Percentiles rank a stretch among this genome's conserved stretches.
Evolutionary conservation across 495 filamentous ascomycete genomes (phyloP).

Genomic region (Sphaerosporella brunnea): DNA sequence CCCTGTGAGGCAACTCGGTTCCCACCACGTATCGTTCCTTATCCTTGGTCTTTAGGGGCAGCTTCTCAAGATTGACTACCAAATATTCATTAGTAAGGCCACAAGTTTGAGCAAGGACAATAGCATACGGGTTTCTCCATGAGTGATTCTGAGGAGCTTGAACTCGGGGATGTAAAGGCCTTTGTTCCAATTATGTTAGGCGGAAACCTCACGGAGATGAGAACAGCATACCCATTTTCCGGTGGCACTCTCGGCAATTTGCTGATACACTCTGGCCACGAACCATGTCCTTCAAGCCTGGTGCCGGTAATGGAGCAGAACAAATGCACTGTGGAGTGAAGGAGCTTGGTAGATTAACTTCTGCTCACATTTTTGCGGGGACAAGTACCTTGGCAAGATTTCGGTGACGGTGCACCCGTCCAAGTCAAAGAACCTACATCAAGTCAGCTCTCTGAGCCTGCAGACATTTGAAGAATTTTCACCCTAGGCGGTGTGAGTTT

Average conservation of each 20-base stretch:
- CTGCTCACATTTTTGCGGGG: neutral
- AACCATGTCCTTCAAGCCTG: constrained; percentile 49
- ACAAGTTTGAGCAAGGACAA: too few species aligned
- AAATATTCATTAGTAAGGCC: too few species aligned
- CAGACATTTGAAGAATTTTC: neutral
- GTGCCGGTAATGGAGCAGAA: constrained; percentile 45
- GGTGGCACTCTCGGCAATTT: constrained; percentile 65
- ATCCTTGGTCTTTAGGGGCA: constrained; percentile 47
- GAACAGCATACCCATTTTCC: constrained; percentile 46
- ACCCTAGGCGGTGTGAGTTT: constrained; percentile 46
- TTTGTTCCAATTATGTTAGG: neutral
- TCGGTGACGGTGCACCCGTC: constrained; percentile 62
- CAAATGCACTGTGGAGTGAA: constrained; percentile 77
- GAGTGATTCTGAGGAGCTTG: constrained; percentile 57
- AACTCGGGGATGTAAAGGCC: constrained; percentile 58
- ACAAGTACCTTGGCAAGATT: constrained; percentile 54
- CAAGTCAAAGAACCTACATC: constrained; percentile 56
- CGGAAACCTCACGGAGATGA: neutral
- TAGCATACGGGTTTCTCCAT: constrained; percentile 27
- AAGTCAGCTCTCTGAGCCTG: neutral
- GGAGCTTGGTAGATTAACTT: constrained; percentile 32
- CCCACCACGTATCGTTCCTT: constrained; percentile 50
- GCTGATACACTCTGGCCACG: constrained; percentile 60
- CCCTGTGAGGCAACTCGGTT: constrained; percentile 55
- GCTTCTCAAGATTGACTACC: constrained; percentile 29